phyloP scores from a whole-genome alignment of 768 basidiomycete species.

The Terana coerulea region DNA sequence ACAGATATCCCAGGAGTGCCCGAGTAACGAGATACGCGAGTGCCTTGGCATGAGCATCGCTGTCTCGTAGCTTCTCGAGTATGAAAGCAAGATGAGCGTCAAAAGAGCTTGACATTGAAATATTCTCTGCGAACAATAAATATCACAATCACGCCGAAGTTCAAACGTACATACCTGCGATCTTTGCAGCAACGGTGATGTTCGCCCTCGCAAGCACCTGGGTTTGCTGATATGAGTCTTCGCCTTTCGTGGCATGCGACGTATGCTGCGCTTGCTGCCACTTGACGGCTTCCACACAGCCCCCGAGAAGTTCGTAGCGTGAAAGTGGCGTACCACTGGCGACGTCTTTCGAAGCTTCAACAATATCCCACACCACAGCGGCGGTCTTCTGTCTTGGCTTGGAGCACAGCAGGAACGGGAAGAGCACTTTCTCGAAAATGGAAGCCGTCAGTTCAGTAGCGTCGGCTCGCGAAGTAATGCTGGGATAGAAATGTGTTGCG shows the following conservation, averaged over 20 bases:
- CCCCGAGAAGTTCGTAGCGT: slow-evolving; percentile 46
- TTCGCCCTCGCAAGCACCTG: slow-evolving; percentile 53
- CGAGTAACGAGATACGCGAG: slow-evolving; percentile 62
- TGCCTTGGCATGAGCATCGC: slow-evolving; percentile 47
- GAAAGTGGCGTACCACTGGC: slow-evolving; percentile 13
- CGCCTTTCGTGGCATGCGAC: slow-evolving; percentile 27
- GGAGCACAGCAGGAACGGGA: slow-evolving; percentile 72
- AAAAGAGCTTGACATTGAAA: slow-evolving; percentile 48
- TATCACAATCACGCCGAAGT: neutral
- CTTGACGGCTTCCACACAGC: slow-evolving; percentile 46
- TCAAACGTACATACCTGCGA: slow-evolving; percentile 52
- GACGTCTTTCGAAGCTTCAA: slow-evolving; percentile 35
- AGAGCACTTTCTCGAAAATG: slow-evolving; percentile 52
- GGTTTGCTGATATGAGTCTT: slow-evolving; percentile 22
- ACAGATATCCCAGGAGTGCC: slow-evolving; percentile 51
- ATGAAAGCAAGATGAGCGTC: slow-evolving; percentile 43
- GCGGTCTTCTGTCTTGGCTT: slow-evolving; percentile 67
- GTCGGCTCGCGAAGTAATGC: slow-evolving; percentile 3
- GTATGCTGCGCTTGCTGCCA: slow-evolving; percentile 28
- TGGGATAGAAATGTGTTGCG: slow-evolving; percentile 39
- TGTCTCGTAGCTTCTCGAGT: slow-evolving; percentile 46
- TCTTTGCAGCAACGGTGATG: slow-evolving; percentile 47
- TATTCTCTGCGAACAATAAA: slow-evolving; percentile 47
- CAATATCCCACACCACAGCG: slow-evolving; percentile 66
- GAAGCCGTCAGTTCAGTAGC: slow-evolving; percentile 23